These are phyloP conservation scores for Oropetium thomaeum DNA, from an alignment of 176 grass and related monocot species.

Conservation along the genomic window DNA sequence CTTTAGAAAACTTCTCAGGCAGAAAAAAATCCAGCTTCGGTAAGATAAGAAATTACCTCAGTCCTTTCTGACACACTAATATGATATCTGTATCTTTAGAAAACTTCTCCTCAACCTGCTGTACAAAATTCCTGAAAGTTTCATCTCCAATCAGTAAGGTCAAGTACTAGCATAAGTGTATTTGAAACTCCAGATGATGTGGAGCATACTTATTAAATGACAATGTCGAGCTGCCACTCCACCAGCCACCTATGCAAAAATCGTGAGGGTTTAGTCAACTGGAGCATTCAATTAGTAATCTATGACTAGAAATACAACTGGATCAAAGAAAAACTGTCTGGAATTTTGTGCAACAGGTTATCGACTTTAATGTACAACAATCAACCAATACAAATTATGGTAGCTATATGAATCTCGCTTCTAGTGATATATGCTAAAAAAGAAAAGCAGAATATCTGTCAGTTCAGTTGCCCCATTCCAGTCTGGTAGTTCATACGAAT, in stretches of 20 bases:
- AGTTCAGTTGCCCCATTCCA: background rate
- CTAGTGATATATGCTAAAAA: background rate
- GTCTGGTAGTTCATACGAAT: background rate
- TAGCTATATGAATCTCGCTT: background rate
- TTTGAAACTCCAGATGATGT: constrained; percentile 18
- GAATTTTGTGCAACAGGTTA: background rate
- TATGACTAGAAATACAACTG: background rate
- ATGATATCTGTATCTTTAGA: constrained; percentile 83
- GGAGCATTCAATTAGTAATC: background rate
- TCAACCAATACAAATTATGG: background rate
- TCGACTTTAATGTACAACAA: background rate
- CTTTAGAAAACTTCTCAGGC: too few relatives aligned
- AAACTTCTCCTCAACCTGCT: constrained; percentile 81
- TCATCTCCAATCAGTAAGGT: constrained; percentile 28
- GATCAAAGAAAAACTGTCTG: background rate
- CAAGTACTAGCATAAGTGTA: constrained; percentile 7
- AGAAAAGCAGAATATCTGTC: background rate
- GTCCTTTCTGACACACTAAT: constrained; percentile 90
- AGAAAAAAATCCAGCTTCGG: background rate
- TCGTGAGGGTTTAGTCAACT: constrained; percentile 9
- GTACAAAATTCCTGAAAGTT: constrained; percentile 68
- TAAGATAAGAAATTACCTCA: constrained; percentile 58
- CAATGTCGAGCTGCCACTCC: constrained; percentile 90
- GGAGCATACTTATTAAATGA: constrained; percentile 68
- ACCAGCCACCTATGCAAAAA: constrained; percentile 85